phyloP scores from a whole-genome alignment of 768 basidiomycete species.

The Amanita thiersii region DNA sequence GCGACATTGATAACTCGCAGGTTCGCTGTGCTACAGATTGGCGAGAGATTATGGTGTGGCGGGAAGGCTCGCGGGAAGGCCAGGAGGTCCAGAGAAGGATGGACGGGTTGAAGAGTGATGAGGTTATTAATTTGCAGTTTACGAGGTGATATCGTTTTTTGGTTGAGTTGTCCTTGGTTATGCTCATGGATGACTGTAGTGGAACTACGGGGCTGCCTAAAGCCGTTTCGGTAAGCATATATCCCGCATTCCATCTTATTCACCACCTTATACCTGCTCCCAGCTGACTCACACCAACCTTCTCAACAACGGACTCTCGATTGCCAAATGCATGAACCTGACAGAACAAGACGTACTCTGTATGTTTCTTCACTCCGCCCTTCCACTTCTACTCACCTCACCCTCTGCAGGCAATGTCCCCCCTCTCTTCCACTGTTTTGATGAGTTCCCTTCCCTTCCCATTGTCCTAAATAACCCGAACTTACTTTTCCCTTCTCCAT shows the following conservation, averaged over 20 bases:
- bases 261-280: not conserved
- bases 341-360: constrained; percentile 62
- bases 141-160: constrained; percentile 56
- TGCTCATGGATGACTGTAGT: constrained; percentile 26
- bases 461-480: constrained; percentile 7
- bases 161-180: not conserved
- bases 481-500: constrained; percentile 10
- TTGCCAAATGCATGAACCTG: constrained; percentile 65
- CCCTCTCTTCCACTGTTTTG: constrained; percentile 85
- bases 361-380: constrained; percentile 21
- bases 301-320: constrained; percentile 68
- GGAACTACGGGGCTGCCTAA: constrained; percentile 79
- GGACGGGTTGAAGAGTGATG: constrained; percentile 42
- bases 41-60: constrained; percentile 66
- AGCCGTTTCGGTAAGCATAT: constrained; percentile 61
- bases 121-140: constrained; percentile 79
- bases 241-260: not conserved
- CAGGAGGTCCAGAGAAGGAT: constrained; percentile 33
- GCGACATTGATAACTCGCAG: constrained; percentile 30
- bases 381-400: not conserved
- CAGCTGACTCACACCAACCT: constrained; percentile 76
- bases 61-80: constrained; percentile 39
- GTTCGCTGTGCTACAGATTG: constrained; percentile 57
- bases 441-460: constrained; percentile 43
- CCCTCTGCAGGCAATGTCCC: constrained; percentile 61